Base-by-base conservation (phyloP, 2,329 filamentous ascomycete species). In the Calonectria hawksworthii region DNA sequence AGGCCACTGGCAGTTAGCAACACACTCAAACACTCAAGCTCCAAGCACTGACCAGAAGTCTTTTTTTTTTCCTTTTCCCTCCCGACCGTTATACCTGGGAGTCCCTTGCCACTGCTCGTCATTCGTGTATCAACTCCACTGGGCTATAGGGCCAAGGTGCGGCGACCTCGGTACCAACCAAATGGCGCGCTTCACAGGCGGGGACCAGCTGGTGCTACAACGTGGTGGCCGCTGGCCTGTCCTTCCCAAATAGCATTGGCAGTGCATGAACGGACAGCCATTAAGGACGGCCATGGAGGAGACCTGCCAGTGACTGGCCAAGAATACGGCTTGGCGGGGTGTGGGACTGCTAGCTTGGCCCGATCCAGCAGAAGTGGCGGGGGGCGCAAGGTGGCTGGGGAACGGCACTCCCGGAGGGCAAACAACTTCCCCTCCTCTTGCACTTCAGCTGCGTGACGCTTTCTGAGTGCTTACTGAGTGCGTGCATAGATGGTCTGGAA, bases 231-330 rank as follows among this genome's bases (percentile, higher is more conserved):
- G 68, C 44, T 23, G n/a, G 44, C 11, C 50, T 59, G 51, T 21
- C 51, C 26, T 28, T 71, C 50, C 51, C 47, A 32, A 64, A 28
- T 38, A 14, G 18, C 61, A n/a, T 21, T 44, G 61, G 38, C 59
- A 63, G 32, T 70, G 72, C 72, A 70, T 74, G 72, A 74, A 74
- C 72, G 50, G 72, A 54, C 36, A 61, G 26, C 36, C 65, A 50
- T 59, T 47, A 41, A 28, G 38, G 72, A 52, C 36, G 50, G 32
- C 28, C 65, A 36, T 23, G 21, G 52, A 26, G 47, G 65, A 34
- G 26, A 26, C 70, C 56, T 68, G 70, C 61, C 61, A 66, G 70
- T 61, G 52, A 56, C 44, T 34, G 61, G 61, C 36, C 70, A 18
- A 23, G 51, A 41, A 30, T 61, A 26, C 65, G 36, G 47, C 38